Evolutionary conservation across 306 rosid genomes (phyloP).

Genomic region (Dalbergia cultrata): DNA sequence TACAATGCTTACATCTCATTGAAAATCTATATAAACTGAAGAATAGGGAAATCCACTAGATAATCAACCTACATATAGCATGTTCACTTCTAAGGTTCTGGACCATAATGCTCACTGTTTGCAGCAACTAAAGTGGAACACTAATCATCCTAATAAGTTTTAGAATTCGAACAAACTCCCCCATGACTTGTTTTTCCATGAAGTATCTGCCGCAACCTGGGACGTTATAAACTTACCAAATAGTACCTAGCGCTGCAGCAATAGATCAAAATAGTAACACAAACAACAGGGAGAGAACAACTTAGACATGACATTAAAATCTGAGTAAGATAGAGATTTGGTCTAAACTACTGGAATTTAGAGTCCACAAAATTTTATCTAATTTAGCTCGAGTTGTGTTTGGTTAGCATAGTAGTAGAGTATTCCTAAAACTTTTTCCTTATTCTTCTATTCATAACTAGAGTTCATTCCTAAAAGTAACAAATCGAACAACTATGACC

Average conservation of each 20-base stretch:
- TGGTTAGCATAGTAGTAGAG: too few relatives aligned
- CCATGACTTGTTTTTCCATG: conserved; percentile 98
- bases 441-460: too few relatives aligned
- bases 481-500: too few relatives aligned
- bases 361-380: too few relatives aligned
- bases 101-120: conserved; percentile 93
- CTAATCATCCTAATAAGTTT: conserved; percentile 67
- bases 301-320: too few relatives aligned
- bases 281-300: too few relatives aligned
- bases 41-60: conserved; percentile 39
- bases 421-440: too few relatives aligned
- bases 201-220: conserved; percentile 72
- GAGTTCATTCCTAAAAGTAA: too few relatives aligned
- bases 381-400: too few relatives aligned
- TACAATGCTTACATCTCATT: conserved; percentile 7
- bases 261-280: neutral
- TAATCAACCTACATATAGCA: conserved; percentile 83
- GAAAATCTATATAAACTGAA: conserved; percentile 42
- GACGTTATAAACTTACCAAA: conserved; percentile 35
- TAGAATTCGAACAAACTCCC: conserved; percentile 85
- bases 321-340: neutral
- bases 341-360: too few relatives aligned
- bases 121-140: conserved; percentile 89
- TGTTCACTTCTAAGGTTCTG: conserved; percentile 91
- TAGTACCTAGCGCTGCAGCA: conserved; percentile 13